phyloP scores from a whole-genome alignment of 768 basidiomycete species.

The Lactifluus hygrophoroides region DNA sequence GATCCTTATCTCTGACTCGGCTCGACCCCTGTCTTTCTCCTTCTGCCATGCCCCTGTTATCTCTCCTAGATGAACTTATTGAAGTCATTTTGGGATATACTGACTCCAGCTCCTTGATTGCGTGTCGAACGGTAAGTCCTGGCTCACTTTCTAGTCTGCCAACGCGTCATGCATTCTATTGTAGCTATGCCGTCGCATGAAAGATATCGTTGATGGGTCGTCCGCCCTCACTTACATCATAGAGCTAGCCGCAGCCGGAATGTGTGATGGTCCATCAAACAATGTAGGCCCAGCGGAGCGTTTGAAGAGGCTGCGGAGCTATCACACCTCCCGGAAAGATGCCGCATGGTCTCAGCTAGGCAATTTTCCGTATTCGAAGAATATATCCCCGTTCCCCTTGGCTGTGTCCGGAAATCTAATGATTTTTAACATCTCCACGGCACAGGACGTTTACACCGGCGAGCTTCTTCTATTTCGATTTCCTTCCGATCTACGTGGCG shows the following conservation, averaged over 20 bases:
- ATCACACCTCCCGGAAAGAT: neutral
- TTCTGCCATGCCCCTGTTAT: too few relatives aligned
- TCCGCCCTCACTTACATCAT: neutral
- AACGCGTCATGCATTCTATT: too few relatives aligned
- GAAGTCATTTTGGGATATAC: neutral
- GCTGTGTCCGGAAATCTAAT: neutral
- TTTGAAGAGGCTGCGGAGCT: neutral
- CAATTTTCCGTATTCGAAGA: neutral
- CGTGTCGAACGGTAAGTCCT: neutral
- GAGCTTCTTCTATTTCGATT: neutral
- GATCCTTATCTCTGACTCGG: too few relatives aligned
- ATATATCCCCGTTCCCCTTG: neutral
- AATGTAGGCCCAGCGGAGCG: neutral
- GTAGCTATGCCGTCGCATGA: neutral
- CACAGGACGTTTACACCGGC: too few relatives aligned
- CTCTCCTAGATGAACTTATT: neutral
- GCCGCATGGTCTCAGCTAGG: neutral
- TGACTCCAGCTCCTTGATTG: neutral
- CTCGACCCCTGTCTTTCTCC: too few relatives aligned
- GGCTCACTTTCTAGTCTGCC: neutral
- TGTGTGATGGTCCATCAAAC: neutral
- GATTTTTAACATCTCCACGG: neutral
- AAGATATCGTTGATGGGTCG: neutral
- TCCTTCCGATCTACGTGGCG: neutral
- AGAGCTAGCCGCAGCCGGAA: neutral